Percentiles rank a stretch among this genome's conserved stretches.
phyloP scores from a whole-genome alignment of 306 rosid genomes.

The Sphenostylis stenocarpa region DNA sequence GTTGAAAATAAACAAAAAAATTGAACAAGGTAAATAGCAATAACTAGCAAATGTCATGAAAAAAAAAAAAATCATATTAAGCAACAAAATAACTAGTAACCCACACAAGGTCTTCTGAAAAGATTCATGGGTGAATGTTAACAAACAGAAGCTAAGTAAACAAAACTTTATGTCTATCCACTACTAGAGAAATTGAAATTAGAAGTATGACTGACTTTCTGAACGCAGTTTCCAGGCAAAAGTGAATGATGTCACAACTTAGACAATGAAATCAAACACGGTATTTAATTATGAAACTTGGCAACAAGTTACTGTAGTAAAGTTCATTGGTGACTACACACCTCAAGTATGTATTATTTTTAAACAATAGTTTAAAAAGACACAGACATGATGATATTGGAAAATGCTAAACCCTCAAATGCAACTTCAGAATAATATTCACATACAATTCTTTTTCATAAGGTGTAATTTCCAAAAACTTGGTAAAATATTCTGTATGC shows the following conservation, averaged over 20 bases:
- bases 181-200: not conserved
- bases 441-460: not conserved
- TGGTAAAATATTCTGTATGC: not conserved
- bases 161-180: not conserved
- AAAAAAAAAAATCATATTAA: slow-evolving; percentile 17
- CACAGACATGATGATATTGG: not conserved
- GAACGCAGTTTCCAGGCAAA: not conserved
- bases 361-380: slow-evolving; percentile 3
- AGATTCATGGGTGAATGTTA: not conserved
- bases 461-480: not conserved
- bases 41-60: not conserved
- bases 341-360: not conserved
- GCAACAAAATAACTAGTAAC: slow-evolving; percentile 14
- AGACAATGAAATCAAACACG: not conserved
- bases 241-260: not conserved
- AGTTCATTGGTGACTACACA: not conserved
- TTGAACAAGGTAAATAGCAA: slow-evolving; percentile 1
- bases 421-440: not conserved
- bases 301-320: not conserved
- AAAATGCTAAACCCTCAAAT: not conserved
- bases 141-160: not conserved
- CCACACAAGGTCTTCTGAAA: not conserved
- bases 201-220: not conserved
- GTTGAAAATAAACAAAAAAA: slow-evolving; percentile 42
- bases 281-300: not conserved